Base-by-base conservation (phyloP, 352 stramenopile species). In the Phytophthora quininea region DNA sequence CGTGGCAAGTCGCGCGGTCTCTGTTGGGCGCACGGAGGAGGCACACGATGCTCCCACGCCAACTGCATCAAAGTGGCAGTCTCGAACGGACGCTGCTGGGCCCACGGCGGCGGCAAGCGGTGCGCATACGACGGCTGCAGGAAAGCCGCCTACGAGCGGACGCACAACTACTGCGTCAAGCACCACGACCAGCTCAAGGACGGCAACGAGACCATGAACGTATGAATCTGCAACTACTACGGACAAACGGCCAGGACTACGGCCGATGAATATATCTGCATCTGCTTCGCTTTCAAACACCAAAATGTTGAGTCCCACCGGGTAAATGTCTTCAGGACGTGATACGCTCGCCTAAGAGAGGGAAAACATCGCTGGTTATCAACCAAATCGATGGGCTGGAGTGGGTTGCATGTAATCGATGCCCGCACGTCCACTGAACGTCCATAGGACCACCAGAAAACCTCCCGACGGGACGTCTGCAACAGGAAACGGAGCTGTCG, bases 11-110 rank as follows among this genome's bases (percentile, higher is more conserved):
- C 83, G 7, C 67, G 81, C 11, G 86, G 86, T 33, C 77, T 88
- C 48, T 92, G 86, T 61, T 92, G 84, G 86, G 84, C 79, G 0
- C 86, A 94, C 54, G 86, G 86, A 37, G 84, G 86, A 2, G 86
- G 86, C 12, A 88, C 77, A 24, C 69, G 69, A 50, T 87, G 78
- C 58, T 69, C 69, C 30, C 30, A 67, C 9, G 35, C 56, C 19
- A 43, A 69, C 46, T 83, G 78, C 62, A 54, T 46, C 6, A 84
- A 80, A 58, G 75, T 82, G 58, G 72, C 74, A 9, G 71, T 85
- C 14, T 85, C 77, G 10, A 64, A 71, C 30, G 71, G 71, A 0
- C 62, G 49, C 10, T 82, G 76, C 53, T 85, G 77, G 77, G 71
- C 74, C 0, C 77, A 85, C 35, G 76, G 72, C 29, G 73, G 68